A percentile compares a stretch with the other conserved stretches of the same genome.
Evolutionary conservation across 352 stramenopile genomes (phyloP).

Genomic region (Pythium phragmitis): DNA sequence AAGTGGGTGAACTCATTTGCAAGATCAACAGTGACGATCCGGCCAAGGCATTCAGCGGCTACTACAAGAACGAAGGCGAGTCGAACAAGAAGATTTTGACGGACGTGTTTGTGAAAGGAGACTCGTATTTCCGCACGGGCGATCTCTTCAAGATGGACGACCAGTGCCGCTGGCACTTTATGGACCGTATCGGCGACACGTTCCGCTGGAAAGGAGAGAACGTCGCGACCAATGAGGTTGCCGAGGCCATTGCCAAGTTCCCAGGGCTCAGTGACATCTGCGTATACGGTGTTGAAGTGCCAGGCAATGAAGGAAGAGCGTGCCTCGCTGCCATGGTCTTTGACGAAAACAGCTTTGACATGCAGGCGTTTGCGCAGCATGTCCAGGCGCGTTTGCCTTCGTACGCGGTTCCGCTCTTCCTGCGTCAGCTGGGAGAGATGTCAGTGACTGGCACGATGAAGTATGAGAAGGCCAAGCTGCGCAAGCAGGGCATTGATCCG

Average conservation of each 20-base stretch:
- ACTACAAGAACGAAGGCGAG: slow-evolving; percentile 80
- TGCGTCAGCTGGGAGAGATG: slow-evolving; percentile 72
- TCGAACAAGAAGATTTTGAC: slow-evolving; percentile 85
- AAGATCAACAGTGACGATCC: slow-evolving; percentile 51
- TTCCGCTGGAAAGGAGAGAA: slow-evolving; percentile 95
- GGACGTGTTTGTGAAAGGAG: slow-evolving; percentile 77
- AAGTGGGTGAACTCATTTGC: slow-evolving; percentile 80
- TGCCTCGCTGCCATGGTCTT: slow-evolving; percentile 87
- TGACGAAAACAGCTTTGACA: slow-evolving; percentile 51
- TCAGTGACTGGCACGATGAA: slow-evolving; percentile 90
- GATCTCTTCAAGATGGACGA: slow-evolving; percentile 86
- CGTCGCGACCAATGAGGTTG: slow-evolving; percentile 89
- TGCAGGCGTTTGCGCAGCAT: slow-evolving; percentile 49
- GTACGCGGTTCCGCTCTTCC: slow-evolving; percentile 84
- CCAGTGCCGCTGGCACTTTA: slow-evolving; percentile 83
- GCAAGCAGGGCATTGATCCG: slow-evolving; percentile 78
- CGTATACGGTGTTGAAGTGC: slow-evolving; percentile 73
- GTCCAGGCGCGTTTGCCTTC: slow-evolving; percentile 48
- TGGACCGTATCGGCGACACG: slow-evolving; percentile 91
- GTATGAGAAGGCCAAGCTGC: slow-evolving; percentile 88
- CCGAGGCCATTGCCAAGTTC: slow-evolving; percentile 75
- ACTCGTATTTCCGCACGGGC: slow-evolving; percentile 90
- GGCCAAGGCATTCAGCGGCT: slow-evolving; percentile 81
- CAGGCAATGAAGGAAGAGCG: slow-evolving; percentile 75
- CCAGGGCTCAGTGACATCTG: slow-evolving; percentile 76